These are phyloP conservation scores for Xerocomellus intermedius DNA, from an alignment of 768 basidiomycete species.

Conservation along the genomic window DNA sequence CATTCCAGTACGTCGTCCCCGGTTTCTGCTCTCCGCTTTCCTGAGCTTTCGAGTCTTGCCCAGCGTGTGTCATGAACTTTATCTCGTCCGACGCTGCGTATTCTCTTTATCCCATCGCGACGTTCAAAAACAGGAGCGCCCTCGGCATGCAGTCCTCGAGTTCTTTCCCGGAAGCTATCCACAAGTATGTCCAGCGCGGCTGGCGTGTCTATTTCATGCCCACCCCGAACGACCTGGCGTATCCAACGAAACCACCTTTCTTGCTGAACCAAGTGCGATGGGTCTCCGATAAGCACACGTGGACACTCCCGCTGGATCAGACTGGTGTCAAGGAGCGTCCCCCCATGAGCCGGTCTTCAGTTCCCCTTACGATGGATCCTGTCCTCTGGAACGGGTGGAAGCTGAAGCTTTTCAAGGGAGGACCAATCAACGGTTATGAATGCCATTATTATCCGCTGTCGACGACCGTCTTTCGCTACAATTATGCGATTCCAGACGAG, in stretches of 20 bases:
- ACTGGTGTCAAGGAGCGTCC: conserved; percentile 11
- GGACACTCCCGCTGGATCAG: conserved; percentile 32
- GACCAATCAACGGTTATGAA: background rate
- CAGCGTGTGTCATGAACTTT: conserved; percentile 33
- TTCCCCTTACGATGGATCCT: conserved; percentile 14
- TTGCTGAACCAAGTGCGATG: conserved; percentile 24
- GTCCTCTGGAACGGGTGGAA: conserved; percentile 21
- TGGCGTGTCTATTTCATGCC: conserved; percentile 21
- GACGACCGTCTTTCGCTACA: conserved; percentile 27
- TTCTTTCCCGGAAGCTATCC: conserved; percentile 4
- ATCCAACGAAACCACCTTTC: conserved; percentile 9
- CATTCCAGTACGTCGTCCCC: conserved; percentile 42
- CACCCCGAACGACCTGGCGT: background rate
- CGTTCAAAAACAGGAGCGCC: conserved; percentile 34
- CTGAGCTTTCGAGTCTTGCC: background rate
- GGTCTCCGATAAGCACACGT: conserved; percentile 33
- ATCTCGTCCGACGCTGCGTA: conserved; percentile 42
- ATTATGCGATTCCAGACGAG: conserved; percentile 21
- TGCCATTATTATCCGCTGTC: conserved; percentile 2
- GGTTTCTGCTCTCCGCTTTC: background rate
- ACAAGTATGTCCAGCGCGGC: conserved; percentile 39
- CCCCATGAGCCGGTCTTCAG: conserved; percentile 9
- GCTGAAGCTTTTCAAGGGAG: background rate
- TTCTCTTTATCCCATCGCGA: conserved; percentile 41
- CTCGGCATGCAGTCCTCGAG: conserved; percentile 19